Percentiles rank a stretch among this genome's conserved stretches.
These are phyloP conservation scores for Leptographium flavum DNA, from an alignment of 2,329 filamentous ascomycete species.

Conservation along the genomic window DNA sequence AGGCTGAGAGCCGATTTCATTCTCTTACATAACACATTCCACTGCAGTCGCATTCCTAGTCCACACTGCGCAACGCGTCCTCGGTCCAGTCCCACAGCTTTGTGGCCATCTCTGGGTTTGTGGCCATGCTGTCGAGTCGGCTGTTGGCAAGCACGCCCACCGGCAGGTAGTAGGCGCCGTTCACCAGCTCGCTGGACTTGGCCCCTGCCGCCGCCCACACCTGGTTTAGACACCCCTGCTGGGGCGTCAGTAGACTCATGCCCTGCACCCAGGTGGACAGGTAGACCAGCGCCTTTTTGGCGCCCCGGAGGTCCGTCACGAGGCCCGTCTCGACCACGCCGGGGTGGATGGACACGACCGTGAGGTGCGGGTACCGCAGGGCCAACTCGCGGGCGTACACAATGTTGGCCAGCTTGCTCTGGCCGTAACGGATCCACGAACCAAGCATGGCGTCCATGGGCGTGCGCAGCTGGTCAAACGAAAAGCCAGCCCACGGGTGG, in stretches of 20 bases:
- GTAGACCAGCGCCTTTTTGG: constrained; percentile 11
- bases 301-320: constrained; percentile 8
- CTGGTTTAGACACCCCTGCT: constrained; percentile 24
- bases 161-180: constrained; percentile 23
- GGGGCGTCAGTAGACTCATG: constrained; percentile 11
- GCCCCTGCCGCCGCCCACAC: constrained; percentile 24
- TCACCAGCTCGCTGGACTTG: constrained; percentile 15
- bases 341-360: constrained; percentile 14
- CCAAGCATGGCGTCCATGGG: constrained; percentile 11
- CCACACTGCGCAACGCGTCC: constrained; percentile 13
- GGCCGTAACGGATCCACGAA: constrained; percentile 14
- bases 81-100: constrained; percentile 23
- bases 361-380: constrained; percentile 14
- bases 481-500: constrained; percentile 12
- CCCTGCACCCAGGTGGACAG: constrained; percentile 8
- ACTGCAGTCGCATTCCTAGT: too few relatives aligned
- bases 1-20: too few relatives aligned
- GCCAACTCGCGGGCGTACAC: constrained; percentile 16
- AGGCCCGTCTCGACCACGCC: constrained; percentile 17
- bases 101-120: constrained; percentile 15
- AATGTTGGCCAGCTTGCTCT: constrained; percentile 17
- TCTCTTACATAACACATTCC: too few relatives aligned
- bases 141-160: constrained; percentile 16
- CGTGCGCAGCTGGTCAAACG: constrained; percentile 14
- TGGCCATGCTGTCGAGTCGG: constrained; percentile 14